Base-by-base conservation (phyloP, 257 asterid species). In the Capsicum chinense region DNA sequence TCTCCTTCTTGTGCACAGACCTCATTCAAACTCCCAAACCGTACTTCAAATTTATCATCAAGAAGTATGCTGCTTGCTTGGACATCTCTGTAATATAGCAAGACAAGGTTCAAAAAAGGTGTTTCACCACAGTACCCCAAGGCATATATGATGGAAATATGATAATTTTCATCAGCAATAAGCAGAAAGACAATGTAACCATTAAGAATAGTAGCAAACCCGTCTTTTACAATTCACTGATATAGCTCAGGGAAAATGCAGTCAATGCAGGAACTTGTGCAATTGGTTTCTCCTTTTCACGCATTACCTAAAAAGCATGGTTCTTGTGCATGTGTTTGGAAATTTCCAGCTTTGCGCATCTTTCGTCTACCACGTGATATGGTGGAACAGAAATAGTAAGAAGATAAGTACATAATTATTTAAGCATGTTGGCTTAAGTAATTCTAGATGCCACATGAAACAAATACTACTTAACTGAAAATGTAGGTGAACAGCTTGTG, bases 41-140 rank as follows among this genome's bases (percentile, higher is more conserved):
- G 89, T 79, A 97, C 99, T 91, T 97, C 98, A 85, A 85, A 97
- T 88, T 93, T 97, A 82, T 96, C 98, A 60, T 94, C 99, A 80
- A 96, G 99, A 86, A 96, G 97, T 89, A 96, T 90, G 87, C 98
- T 95, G 87, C 98, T 93, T 58, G 98, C 95, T 92, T 93, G 99
- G 83, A 97, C 86, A 90, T 97, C 98, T 92, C 99, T 97, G 89
- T 70, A 90, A 81, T 74, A 83, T 37, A 50, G 7, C 17, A 79
- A 35, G 44, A 54, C 11, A 74, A 19, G 62, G 62, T 39, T 68
- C 7, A 19, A 69, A 78, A 68, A 56, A 79, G 74, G 56, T 39
- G 58, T 67, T 84, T 86, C 86, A 62, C 37, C 33, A 50, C 44
- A 4, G 81, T 17, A 47, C 21, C 86, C 42, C 8, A 56, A 39